Percentiles rank a stretch among this genome's conserved stretches.
phyloP scores from a whole-genome alignment of 1,139 yeast genomes.

The Sugiyamaella novakii region DNA sequence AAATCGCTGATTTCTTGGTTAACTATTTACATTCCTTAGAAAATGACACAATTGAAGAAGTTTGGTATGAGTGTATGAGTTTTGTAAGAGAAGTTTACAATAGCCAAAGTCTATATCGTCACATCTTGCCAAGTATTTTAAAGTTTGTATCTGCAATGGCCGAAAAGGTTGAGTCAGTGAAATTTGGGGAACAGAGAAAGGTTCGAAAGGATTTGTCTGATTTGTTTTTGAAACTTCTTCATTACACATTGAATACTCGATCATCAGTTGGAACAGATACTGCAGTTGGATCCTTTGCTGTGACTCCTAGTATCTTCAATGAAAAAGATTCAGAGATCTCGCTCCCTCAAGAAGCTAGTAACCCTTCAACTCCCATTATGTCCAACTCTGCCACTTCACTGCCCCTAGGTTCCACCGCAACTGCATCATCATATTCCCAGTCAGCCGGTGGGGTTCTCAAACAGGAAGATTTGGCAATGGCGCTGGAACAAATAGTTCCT shows the following conservation, averaged over 20 bases:
- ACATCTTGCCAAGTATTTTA: slow-evolving; percentile 55
- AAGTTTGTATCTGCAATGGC: slow-evolving; percentile 55
- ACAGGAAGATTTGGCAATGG: slow-evolving; percentile 46
- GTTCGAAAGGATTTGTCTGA: slow-evolving; percentile 69
- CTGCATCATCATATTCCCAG: neutral
- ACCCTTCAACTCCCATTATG: slow-evolving; percentile 14
- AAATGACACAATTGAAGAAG: slow-evolving; percentile 73
- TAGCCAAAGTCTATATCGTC: slow-evolving; percentile 53
- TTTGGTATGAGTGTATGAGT: slow-evolving; percentile 59
- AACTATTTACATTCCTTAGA: slow-evolving; percentile 66
- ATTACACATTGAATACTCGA: slow-evolving; percentile 44
- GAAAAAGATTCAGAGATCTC: slow-evolving; percentile 25
- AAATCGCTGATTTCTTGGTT: slow-evolving; percentile 55
- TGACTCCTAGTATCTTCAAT: neutral
- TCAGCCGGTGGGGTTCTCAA: slow-evolving; percentile 2
- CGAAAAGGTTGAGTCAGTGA: slow-evolving; percentile 56
- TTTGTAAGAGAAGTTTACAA: slow-evolving; percentile 62
- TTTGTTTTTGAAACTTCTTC: slow-evolving; percentile 57
- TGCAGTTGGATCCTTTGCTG: slow-evolving; percentile 21
- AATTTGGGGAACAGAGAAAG: slow-evolving; percentile 63
- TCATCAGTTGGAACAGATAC: slow-evolving; percentile 22
- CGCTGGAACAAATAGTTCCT: slow-evolving; percentile 47
- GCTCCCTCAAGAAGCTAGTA: neutral
- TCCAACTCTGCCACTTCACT: slow-evolving; percentile 21
- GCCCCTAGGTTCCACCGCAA: neutral